Evolutionary conservation across 2,329 filamentous ascomycete genomes (phyloP), one percentile per base, ranked within the genome.

Genomic region (Phoma herbarum): DNA sequence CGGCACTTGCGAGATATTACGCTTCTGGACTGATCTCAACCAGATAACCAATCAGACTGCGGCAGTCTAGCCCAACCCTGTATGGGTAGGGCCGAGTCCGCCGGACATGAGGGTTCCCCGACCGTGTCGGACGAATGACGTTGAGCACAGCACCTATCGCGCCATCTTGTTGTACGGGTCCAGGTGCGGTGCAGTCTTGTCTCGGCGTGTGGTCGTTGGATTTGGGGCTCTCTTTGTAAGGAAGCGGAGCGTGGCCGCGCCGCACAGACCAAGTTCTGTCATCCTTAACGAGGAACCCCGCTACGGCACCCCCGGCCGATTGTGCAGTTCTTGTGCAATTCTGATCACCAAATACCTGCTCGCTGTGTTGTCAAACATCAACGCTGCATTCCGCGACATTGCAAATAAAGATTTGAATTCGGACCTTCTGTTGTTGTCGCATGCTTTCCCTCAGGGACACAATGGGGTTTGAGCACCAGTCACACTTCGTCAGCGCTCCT

Each of bases 141-240:
- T 22, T 43, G 39, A 39, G 49, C 23, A 39, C 49, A 58, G 16
- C 49, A 49, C 20, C n/a, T 18, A 59, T 59, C 31, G 46, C 56
- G 46, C 56, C 45, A 54, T 54, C 12, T 6, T 14, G 37, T 44
- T 31, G 47, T 26, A 35, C 42, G 10, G 23, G 8, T 28, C 11
- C 1, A 18, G 22, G 33, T 41, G 23, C 31, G 47, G 31, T 9
- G 31, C 31, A 31, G 45, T 18, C 39, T 28, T 35, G 14, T 26
- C 23, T 31, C 11, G 18, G 33, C 29, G 46, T 31, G 28, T 18
- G 35, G 50, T 37, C 29, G 28, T 26, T 25, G 50, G 16, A 14
- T 11, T 11, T 20, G 51, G 14, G 42, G 3, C 9, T 22, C 11
- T 37, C 28, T 37, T 18, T 25, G 43, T 57, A 35, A 57, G 43